Evolutionary conservation across 208 protist genomes (phyloP).

Genomic region (Leishmania martiniquensis): DNA sequence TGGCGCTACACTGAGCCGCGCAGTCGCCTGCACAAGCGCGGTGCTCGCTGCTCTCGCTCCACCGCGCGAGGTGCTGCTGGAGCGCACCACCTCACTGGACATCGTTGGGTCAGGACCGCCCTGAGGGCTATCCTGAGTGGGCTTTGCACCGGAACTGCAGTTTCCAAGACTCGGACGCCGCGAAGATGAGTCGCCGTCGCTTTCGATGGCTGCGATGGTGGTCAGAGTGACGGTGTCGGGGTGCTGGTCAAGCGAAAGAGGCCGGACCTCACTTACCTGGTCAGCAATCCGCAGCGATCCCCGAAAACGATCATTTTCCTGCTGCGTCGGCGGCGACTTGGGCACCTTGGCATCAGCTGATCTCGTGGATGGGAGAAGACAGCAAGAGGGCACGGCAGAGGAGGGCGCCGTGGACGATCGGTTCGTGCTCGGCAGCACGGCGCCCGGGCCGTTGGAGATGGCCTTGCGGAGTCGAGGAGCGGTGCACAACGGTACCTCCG

Average conservation of each 20-base stretch:
- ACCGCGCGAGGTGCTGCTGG: neutral
- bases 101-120: neutral
- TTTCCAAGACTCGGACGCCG: neutral
- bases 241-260: neutral
- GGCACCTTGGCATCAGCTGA: neutral
- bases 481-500: neutral
- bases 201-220: neutral
- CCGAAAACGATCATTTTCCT: neutral
- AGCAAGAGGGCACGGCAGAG: neutral
- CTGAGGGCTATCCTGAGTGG: neutral
- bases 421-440: conserved; percentile 8
- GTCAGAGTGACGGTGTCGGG: neutral
- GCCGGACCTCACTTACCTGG: neutral
- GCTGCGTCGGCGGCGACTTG: neutral
- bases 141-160: neutral
- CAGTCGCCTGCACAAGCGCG: neutral
- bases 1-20: neutral
- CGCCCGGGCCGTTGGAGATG: neutral
- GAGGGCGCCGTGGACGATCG: neutral
- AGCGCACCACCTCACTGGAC: neutral
- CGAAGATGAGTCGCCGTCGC: neutral
- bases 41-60: neutral
- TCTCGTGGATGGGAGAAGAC: neutral
- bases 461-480: neutral
- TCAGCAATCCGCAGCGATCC: neutral